Base-by-base conservation (phyloP, 176 grass and related monocot genomes). In the Leersia perrieri region DNA sequence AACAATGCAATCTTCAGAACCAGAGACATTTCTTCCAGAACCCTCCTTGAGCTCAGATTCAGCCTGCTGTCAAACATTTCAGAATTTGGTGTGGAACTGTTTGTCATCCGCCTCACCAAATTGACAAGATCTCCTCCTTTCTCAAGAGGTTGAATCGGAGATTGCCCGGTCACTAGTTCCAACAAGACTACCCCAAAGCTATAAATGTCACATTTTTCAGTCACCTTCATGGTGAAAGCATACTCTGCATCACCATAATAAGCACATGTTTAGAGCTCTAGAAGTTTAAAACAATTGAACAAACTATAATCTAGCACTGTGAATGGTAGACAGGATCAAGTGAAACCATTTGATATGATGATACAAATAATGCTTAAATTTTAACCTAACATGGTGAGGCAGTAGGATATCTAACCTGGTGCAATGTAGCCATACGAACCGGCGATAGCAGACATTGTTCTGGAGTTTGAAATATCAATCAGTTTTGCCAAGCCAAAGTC, bases 141-240 rank as follows among this genome's bases (percentile, higher is more conserved):
- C 26, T 99, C 97, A 83, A 95, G 82, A 60, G 97, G 93, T 42
- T 95, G 97, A 78, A 99, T 95, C 66, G 93, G 90, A 65, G 89
- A 82, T 73, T 93, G 89, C 28, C 97, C 97, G 0, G 97, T 99
- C 73, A 95, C 69, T 61, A 99, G 82, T 80, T 99, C 97, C 72
- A 99, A 81, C 51, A 99, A 31, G 66, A 99, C 93, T 42, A 99
- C 97, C 28, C 97, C 97, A 0, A 93, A 93, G 72, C 97, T 99
- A 60, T 99, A 99, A 29, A 93, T 89, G 57, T 99, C 96, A 23
- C 93, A 95, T 76, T 95, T 99, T 73, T 95, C 96, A 60, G 96
- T 99, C 40, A 99, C 89, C 83, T 99, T 99, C 96, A 99, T 99
- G 63, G 96, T 99, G 80, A 99, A 99, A 65, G 96, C 96, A 70